Base-by-base conservation (phyloP, 176 grass and related monocot species). In the Aegilops umbellulata region DNA sequence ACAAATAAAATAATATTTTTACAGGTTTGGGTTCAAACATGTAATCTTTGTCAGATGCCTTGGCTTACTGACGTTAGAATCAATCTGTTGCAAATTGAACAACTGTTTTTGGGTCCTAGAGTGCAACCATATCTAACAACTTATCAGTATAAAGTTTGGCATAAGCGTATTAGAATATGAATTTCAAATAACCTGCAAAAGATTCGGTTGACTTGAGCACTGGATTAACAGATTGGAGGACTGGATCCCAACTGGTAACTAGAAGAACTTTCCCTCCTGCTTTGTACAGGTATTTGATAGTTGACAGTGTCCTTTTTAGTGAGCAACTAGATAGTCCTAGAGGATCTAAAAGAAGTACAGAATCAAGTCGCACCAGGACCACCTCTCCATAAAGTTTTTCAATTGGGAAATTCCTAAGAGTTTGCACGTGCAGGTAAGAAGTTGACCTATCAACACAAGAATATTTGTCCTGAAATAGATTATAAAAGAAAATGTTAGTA, bases 291-390 rank as follows among this genome's bases (percentile, higher is more conserved):
- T 94, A 91, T 81, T 91, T 98, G 73, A 98, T 86, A 53, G 95
- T 95, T 82, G 84, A 92, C 69, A 98, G 65, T 65, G 93, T 79
- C 84, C 73, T 92, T 84, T 89, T 31, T 53, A 88, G n/a, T 79
- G 91, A 86, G 19, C 91, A 65, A 88, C 22, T 87, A 77, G 79
- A 83, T 69, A 86, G 70, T 41, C 78, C 79, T 31, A 82, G 51
- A 42, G 82, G 57, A 77, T 83, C 78, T 30, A 84, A 74, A 75
- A 95, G 61, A 89, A 92, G 39, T 77, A 34, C 36, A 15, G 87
- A 93, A 94, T 98, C 93, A 92, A 95, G 80, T 39, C 93, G 91
- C 60, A 94, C 91, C 74, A 94, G 24, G 24, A 94, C 90, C 82
- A 98, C 81, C 80, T 94, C 91, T 87, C 90, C 86, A 83, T 71